These are phyloP conservation scores for Trichoderma orchidacearum DNA, from an alignment of 495 filamentous ascomycete genomes.

Conservation along the genomic window DNA sequence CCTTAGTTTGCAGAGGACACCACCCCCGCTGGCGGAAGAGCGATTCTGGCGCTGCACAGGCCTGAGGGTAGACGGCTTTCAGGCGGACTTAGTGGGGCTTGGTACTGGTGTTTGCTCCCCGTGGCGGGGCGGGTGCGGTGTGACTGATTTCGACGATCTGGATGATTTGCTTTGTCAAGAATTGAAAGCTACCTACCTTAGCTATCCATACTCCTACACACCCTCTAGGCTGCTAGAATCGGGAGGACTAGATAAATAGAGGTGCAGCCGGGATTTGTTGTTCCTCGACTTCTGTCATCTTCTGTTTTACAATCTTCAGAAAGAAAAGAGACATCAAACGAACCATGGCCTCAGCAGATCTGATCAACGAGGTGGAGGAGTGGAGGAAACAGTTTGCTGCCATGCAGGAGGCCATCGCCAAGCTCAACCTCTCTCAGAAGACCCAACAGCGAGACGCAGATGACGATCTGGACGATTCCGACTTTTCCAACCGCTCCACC, in stretches of 20 bases:
- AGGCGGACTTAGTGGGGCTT: not conserved
- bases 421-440: slow-evolving; percentile 16
- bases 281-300: not conserved
- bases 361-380: slow-evolving; percentile 18
- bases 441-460: slow-evolving; percentile 10
- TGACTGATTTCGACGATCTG: too few species aligned
- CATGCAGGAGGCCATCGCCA: slow-evolving; percentile 32
- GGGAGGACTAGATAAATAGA: too few species aligned
- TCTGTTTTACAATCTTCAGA: not conserved
- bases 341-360: slow-evolving; percentile 12
- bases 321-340: not conserved
- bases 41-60: not conserved
- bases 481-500: slow-evolving; percentile 44
- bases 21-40: too few species aligned
- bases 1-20: too few species aligned
- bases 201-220: too few species aligned
- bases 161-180: too few species aligned
- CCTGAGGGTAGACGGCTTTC: not conserved
- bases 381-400: slow-evolving; percentile 31
- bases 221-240: too few species aligned
- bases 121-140: not conserved
- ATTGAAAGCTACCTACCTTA: too few species aligned
- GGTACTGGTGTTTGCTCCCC: not conserved
- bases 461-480: slow-evolving; percentile 43
- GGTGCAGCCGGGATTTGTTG: not conserved